These are phyloP conservation scores for Umbilicus rupestris DNA, from an alignment of 164 flowering plant genomes.

Conservation along the genomic window DNA sequence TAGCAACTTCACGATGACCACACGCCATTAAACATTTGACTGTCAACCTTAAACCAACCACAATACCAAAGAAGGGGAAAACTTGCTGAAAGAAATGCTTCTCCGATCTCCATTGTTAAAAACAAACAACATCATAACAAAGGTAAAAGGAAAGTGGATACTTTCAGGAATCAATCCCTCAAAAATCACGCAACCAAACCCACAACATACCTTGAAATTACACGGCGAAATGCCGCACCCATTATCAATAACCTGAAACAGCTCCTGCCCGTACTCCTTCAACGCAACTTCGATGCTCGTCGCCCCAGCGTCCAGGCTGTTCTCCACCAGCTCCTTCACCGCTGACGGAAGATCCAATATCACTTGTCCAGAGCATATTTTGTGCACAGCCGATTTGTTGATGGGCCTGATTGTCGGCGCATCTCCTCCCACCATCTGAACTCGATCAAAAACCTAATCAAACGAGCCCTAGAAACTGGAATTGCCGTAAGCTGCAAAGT, in stretches of 20 bases:
- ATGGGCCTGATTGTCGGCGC: conserved; percentile 43
- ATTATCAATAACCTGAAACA: conserved; percentile 78
- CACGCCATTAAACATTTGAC: too few relatives aligned
- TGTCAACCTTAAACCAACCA: too few relatives aligned
- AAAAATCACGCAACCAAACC: neutral
- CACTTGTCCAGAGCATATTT: conserved; percentile 90
- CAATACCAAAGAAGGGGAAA: too few relatives aligned
- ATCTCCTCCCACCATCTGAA: conserved; percentile 1
- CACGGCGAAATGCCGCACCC: conserved; percentile 84
- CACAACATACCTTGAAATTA: conserved; percentile 57
- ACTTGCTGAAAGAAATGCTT: too few relatives aligned
- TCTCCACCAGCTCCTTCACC: conserved; percentile 94
- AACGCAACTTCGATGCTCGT: conserved; percentile 65
- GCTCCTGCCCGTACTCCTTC: conserved; percentile 70
- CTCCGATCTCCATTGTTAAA: too few relatives aligned
- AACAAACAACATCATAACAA: too few relatives aligned
- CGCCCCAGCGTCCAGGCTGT: conserved; percentile 98
- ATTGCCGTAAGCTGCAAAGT: neutral
- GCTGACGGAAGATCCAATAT: conserved; percentile 92
- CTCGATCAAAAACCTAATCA: neutral
- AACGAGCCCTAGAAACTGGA: neutral
- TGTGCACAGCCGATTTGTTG: conserved; percentile 61
- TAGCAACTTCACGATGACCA: neutral
- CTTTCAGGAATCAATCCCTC: too few relatives aligned
- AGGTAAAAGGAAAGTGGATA: too few relatives aligned